A percentile compares a stretch with the other conserved stretches of the same genome.
These are phyloP conservation scores for Adansonia rubrostipa DNA, from an alignment of 441 rosid genomes.

Conservation along the genomic window DNA sequence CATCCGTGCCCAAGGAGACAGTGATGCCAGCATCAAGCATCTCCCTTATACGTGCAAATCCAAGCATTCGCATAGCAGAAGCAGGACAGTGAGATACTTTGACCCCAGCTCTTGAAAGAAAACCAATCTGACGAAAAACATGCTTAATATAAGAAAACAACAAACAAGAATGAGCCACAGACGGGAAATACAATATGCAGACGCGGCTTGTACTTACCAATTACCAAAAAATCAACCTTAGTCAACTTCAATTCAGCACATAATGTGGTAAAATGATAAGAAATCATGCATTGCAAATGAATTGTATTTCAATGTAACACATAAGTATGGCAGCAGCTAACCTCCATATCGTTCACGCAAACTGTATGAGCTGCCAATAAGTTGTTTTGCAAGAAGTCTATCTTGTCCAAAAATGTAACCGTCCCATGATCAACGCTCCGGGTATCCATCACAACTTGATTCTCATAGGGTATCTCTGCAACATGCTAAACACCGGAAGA, in stretches of 20 bases:
- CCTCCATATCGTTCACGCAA: slow-evolving; percentile 64
- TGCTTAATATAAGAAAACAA: not conserved
- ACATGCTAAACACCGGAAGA: slow-evolving; percentile 48
- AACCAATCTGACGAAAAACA: slow-evolving; percentile 52
- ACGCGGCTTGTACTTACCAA: not conserved
- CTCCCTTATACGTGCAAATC: slow-evolving; percentile 67
- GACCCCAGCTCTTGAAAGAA: slow-evolving; percentile 64
- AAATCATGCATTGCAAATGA: not conserved
- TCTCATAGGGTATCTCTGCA: slow-evolving; percentile 70
- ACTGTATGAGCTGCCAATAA: slow-evolving; percentile 73
- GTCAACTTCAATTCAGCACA: not conserved
- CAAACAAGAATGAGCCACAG: not conserved
- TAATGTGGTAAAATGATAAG: slow-evolving; percentile 18
- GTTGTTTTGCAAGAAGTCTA: slow-evolving; percentile 56
- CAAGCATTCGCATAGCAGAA: slow-evolving; percentile 83
- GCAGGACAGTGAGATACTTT: slow-evolving; percentile 84
- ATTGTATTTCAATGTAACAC: slow-evolving; percentile 10
- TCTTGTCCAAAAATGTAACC: slow-evolving; percentile 64
- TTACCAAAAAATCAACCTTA: not conserved
- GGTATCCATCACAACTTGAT: slow-evolving; percentile 50
- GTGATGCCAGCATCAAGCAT: slow-evolving; percentile 67
- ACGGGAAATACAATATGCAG: not conserved
- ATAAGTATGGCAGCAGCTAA: slow-evolving; percentile 29
- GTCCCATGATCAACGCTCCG: slow-evolving; percentile 64
- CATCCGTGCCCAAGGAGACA: slow-evolving; percentile 82